A percentile compares a stretch with the other conserved stretches of the same genome.
Conservation (phyloP, 805 yeast genomes). For the Metschnikowia reukaufii region DNA sequence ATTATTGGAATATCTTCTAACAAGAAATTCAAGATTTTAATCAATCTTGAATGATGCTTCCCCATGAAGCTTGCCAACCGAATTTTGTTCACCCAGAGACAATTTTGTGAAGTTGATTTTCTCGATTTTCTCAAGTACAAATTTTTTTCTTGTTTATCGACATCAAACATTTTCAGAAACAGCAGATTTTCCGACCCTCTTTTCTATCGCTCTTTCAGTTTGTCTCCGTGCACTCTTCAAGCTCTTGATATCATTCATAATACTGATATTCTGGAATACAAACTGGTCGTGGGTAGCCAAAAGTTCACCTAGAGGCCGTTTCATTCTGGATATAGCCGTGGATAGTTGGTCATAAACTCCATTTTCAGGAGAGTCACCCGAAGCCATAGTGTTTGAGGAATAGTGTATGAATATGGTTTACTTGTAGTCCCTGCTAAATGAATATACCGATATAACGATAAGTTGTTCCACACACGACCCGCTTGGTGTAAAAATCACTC, state of each 20-base stretch:
- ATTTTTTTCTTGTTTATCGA: not conserved
- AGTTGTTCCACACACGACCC: too few species aligned
- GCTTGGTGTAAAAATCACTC: too few species aligned
- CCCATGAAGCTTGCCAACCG: too few species aligned
- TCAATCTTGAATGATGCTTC: too few species aligned
- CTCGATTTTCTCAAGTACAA: not conserved
- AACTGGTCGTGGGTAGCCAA: conserved; percentile 31
- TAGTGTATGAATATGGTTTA: too few species aligned
- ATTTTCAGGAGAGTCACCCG: not conserved
- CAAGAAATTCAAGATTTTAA: too few species aligned
- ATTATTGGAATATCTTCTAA: too few species aligned
- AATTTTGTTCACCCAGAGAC: too few species aligned
- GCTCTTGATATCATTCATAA: conserved; percentile 27
- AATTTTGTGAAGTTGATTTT: too few species aligned
- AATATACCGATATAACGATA: too few species aligned
- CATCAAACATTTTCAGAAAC: not conserved
- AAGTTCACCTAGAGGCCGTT: conserved; percentile 27
- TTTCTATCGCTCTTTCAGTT: conserved; percentile 7
- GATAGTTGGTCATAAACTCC: conserved; percentile 30
- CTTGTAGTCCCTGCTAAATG: too few species aligned
- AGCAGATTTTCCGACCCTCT: not conserved
- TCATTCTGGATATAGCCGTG: conserved; percentile 24
- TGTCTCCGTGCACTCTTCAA: conserved; percentile 14
- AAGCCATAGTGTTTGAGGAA: not conserved
- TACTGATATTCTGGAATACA: conserved; percentile 27